Evolutionary conservation across 768 basidiomycete species (phyloP), one percentile per base, ranked within the genome.

Genomic region (Boletus patriciae): DNA sequence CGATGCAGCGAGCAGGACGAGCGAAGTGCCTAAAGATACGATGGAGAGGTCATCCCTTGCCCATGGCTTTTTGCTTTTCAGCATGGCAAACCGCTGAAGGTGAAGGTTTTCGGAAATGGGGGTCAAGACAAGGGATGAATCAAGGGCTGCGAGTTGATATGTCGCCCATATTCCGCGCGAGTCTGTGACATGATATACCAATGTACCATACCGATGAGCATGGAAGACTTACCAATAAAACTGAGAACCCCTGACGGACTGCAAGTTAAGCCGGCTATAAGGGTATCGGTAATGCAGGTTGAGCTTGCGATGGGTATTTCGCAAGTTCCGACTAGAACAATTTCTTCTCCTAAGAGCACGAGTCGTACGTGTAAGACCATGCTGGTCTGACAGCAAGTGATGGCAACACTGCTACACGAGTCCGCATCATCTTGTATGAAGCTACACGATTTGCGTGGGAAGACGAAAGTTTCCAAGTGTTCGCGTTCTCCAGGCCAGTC

Each of bases 11-110:
- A 89, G 76, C 42, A 88, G 76, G 45, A 83, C 81, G 46, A 84
- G 77, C 0, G 84, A 85, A 0, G 85, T 80, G 1, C 79, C 78
- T 16, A 87, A 67, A 3, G 86, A 77, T 5, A 84, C 69, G 7
- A 80, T 50, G 4, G 81, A 75, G 33, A 77, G 54, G 40, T 64
- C 56, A 12, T 63, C 27, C 42, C 55, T 57, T 36, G 46, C 47
- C 15, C 47, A 42, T 6, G 13, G 46, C 42, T 21, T 68, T 50
- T 60, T 61, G 56, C 2, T 33, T 6, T 38, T 46, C 37, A 62
- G 8, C 15, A 38, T 8, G 8, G 63, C 31, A 43, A 73, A 59
- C 10, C 69, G 66, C 5, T 46, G 64, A 12, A 70, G 55, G 16
- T 23, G 36, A 48, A 74, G 68, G 23, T 53, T 49, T 47, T 67